Evolutionary conservation across 768 basidiomycete species (phyloP).

Genomic region (Mrakia frigida): DNA sequence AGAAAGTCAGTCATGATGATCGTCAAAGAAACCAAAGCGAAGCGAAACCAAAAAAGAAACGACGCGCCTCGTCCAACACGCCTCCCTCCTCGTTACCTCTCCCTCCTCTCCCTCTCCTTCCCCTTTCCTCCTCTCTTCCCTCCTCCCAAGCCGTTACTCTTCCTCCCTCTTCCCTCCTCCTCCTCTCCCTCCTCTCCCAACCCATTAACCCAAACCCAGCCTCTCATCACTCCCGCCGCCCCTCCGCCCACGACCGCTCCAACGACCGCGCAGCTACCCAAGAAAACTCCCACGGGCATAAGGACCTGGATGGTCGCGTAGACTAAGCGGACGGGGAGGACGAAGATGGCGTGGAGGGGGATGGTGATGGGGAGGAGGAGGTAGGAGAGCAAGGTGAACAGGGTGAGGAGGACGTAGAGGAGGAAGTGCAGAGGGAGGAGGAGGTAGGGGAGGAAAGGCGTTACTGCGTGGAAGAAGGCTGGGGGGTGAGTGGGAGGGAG

Average conservation of each 20-base stretch:
- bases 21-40: background rate
- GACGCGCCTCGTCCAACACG: too few relatives aligned
- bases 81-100: too few relatives aligned
- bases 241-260: background rate
- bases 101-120: too few relatives aligned
- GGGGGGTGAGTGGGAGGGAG: background rate
- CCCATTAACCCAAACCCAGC: conserved; percentile 8
- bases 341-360: conserved; percentile 10
- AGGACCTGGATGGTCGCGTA: background rate
- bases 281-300: background rate
- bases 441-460: conserved; percentile 4
- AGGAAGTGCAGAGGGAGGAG: background rate
- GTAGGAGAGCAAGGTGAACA: conserved; percentile 3
- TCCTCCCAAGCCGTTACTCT: background rate
- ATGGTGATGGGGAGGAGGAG: conserved; percentile 2
- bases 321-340: background rate
- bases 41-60: background rate
- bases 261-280: conserved; percentile 3
- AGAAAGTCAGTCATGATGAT: background rate
- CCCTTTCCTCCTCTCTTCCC: too few relatives aligned
- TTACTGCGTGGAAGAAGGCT: background rate
- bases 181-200: background rate
- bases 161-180: background rate
- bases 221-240: background rate
- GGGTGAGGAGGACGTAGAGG: background rate